Percentiles rank a stretch among this genome's conserved stretches.
phyloP scores from a whole-genome alignment of 345 rosid genomes.

The Linum usitatissimum region DNA sequence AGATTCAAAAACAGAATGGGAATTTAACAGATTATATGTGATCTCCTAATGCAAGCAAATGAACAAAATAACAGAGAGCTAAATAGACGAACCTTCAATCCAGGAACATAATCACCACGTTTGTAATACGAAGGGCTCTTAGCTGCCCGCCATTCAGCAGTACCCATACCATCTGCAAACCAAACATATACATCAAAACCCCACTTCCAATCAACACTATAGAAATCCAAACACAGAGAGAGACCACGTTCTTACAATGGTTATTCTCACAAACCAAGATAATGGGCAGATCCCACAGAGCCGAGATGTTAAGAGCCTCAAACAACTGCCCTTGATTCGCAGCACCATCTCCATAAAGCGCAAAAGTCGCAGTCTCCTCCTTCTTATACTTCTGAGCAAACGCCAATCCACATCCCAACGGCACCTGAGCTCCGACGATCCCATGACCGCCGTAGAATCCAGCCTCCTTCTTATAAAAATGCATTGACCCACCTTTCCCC shows the following conservation, averaged over 20 bases:
- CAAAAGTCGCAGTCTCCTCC: conserved; percentile 76
- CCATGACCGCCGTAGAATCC: conserved; percentile 93
- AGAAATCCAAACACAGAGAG: neutral
- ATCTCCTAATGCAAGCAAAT: neutral
- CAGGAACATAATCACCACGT: conserved; percentile 98
- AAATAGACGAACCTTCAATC: conserved; percentile 54
- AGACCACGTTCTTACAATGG: conserved; percentile 44
- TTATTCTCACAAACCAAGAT: conserved; percentile 94
- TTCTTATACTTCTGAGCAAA: conserved; percentile 88
- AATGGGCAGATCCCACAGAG: conserved; percentile 92
- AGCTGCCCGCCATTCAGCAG: conserved; percentile 97
- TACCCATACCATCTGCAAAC: conserved; percentile 87
- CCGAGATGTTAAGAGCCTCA: conserved; percentile 84
- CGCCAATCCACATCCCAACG: conserved; percentile 87
- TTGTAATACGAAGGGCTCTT: conserved; percentile 85
- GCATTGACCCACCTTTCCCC: conserved; percentile 98
- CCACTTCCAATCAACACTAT: conserved; percentile 5
- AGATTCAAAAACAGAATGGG: neutral
- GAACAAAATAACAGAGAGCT: neutral
- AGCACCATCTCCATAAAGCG: conserved; percentile 91
- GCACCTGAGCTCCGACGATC: conserved; percentile 94
- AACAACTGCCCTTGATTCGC: conserved; percentile 97
- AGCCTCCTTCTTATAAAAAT: conserved; percentile 77
- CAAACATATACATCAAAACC: conserved; percentile 4
- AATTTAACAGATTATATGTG: neutral